A percentile compares a stretch with the other conserved stretches of the same genome.
Evolutionary conservation across 2,329 filamentous ascomycete species (phyloP).

Genomic region (Trichoderma cornu-damae): DNA sequence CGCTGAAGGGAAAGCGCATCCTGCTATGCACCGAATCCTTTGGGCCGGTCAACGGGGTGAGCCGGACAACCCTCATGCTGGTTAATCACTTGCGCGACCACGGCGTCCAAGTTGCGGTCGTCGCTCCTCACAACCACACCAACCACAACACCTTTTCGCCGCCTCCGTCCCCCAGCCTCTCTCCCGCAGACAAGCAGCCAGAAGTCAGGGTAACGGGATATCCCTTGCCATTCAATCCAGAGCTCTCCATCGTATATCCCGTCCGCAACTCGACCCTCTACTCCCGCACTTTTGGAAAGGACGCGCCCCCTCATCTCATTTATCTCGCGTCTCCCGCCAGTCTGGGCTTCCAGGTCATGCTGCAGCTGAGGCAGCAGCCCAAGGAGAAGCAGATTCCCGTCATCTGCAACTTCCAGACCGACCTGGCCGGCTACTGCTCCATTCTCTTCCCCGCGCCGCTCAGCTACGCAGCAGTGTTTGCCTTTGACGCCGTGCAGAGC

Average conservation of each 20-base stretch:
- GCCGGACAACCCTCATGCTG: slow-evolving; percentile 63
- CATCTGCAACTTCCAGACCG: slow-evolving; percentile 67
- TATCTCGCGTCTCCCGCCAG: slow-evolving; percentile 66
- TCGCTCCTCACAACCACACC: slow-evolving; percentile 57
- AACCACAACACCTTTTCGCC: slow-evolving; percentile 51
- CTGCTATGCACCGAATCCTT: slow-evolving; percentile 67
- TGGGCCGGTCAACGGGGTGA: slow-evolving; percentile 69
- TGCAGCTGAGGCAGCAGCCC: slow-evolving; percentile 60
- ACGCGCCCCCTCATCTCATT: slow-evolving; percentile 55
- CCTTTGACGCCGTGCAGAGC: slow-evolving; percentile 59
- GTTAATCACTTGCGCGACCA: slow-evolving; percentile 61
- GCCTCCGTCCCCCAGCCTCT: slow-evolving; percentile 32
- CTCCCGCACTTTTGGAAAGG: slow-evolving; percentile 51
- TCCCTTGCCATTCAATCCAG: slow-evolving; percentile 65
- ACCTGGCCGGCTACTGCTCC: slow-evolving; percentile 62
- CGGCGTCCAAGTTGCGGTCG: slow-evolving; percentile 60
- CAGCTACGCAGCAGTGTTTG: slow-evolving; percentile 55
- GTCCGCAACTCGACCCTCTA: slow-evolving; percentile 60
- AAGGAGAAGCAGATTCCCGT: slow-evolving; percentile 51
- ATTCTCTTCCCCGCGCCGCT: slow-evolving; percentile 63
- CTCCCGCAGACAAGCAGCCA: slow-evolving; percentile 31
- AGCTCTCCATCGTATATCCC: slow-evolving; percentile 64
- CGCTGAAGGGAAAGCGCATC: slow-evolving; percentile 56
- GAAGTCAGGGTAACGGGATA: slow-evolving; percentile 60
- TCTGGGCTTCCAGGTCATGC: slow-evolving; percentile 64